A percentile compares a stretch with the other conserved stretches of the same genome.
Evolutionary conservation across 2,329 filamentous ascomycete species (phyloP).

Genomic region (Aspergillus sp.): DNA sequence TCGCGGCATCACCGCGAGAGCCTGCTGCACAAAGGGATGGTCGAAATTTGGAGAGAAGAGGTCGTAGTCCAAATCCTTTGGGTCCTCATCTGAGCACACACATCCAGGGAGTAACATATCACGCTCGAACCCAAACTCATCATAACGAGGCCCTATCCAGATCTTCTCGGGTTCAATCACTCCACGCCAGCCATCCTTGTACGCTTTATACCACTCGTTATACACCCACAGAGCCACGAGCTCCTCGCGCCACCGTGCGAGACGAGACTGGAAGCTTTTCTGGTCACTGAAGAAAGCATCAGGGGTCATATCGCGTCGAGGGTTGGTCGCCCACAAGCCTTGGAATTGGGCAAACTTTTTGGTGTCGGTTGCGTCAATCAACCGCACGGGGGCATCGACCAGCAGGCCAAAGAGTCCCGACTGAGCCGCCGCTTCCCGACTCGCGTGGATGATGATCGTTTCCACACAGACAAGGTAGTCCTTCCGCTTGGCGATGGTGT

Average conservation of each 20-base stretch:
- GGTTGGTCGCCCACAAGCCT: not conserved
- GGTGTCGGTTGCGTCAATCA: not conserved
- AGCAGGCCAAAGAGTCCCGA: constrained; percentile 4
- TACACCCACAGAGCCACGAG: not conserved
- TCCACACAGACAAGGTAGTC: no score
- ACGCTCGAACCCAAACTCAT: not conserved
- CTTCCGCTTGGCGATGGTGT: no score
- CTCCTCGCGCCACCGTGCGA: not conserved
- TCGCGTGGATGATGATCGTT: no score
- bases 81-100: not conserved
- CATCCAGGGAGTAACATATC: not conserved
- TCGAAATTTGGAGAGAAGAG: not conserved
- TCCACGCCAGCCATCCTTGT: not conserved
- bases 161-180: not conserved
- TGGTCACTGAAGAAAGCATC: not conserved
- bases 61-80: not conserved
- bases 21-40: not conserved
- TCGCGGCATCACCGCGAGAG: not conserved
- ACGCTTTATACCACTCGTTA: not conserved
- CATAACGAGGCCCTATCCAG: not conserved
- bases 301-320: not conserved
- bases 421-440: no score
- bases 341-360: not conserved
- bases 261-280: not conserved
- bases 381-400: not conserved